phyloP scores from a whole-genome alignment of 129 eudicot genomes.

The Smallanthus sonchifolius region DNA sequence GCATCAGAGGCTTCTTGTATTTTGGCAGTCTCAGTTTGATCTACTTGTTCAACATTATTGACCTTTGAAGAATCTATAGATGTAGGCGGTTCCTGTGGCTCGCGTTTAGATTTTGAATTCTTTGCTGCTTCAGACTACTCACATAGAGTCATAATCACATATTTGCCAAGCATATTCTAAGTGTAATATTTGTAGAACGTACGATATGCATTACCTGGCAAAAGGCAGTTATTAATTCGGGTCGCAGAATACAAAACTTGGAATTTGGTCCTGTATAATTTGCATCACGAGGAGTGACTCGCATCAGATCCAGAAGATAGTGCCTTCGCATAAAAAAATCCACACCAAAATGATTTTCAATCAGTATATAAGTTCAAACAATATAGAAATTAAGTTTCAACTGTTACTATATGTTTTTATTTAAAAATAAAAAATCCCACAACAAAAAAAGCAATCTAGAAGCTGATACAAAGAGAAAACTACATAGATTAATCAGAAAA shows the following conservation, averaged over 20 bases:
- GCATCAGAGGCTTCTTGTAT: constrained; percentile 21
- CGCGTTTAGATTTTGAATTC: constrained; percentile 36
- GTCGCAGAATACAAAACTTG: constrained; percentile 89
- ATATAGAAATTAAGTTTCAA: background rate
- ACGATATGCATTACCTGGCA: constrained; percentile 52
- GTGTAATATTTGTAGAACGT: background rate
- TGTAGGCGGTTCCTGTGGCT: constrained; percentile 32
- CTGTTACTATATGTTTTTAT: background rate
- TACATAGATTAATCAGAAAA: too few relatives aligned
- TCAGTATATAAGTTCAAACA: background rate
- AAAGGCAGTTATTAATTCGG: constrained; percentile 74
- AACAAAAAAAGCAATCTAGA: background rate
- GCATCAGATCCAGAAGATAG: constrained; percentile 90
- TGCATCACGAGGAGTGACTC: constrained; percentile 99
- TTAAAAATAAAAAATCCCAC: background rate
- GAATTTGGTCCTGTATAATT: constrained; percentile 81
- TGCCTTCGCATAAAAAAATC: constrained; percentile 45
- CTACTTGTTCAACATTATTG: constrained; percentile 34
- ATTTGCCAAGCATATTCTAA: background rate
- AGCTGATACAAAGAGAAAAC: background rate
- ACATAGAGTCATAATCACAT: background rate
- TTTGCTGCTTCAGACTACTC: constrained; percentile 62
- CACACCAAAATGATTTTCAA: background rate
- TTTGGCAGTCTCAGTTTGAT: constrained; percentile 24
- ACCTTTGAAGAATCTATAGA: constrained; percentile 39